Conservation (phyloP, 2,329 filamentous ascomycete species). For the Teratosphaeria destructans region DNA sequence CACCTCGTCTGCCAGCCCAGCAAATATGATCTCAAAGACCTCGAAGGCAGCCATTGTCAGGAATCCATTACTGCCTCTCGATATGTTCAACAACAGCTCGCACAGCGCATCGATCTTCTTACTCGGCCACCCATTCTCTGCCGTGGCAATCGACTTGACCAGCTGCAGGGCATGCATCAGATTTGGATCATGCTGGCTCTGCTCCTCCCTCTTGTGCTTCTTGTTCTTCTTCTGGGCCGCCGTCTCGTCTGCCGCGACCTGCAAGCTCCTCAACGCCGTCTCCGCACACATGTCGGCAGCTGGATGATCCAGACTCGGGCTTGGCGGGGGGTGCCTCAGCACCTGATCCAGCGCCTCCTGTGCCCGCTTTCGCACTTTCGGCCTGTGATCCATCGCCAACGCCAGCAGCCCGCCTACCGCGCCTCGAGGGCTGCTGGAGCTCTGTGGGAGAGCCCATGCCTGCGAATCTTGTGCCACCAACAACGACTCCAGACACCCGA, state of each 20-base stretch:
- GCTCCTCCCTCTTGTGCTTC: slow-evolving; percentile 43
- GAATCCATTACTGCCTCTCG: slow-evolving; percentile 83
- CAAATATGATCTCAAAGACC: slow-evolving; percentile 94
- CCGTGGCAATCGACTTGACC: slow-evolving; percentile 77
- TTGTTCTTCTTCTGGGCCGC: slow-evolving; percentile 58
- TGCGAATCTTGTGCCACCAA: slow-evolving; percentile 77
- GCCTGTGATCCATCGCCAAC: slow-evolving; percentile 74
- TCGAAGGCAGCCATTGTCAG: slow-evolving; percentile 95
- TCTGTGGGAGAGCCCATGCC: slow-evolving; percentile 78
- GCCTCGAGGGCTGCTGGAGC: slow-evolving; percentile 73
- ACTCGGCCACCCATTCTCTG: slow-evolving; percentile 89
- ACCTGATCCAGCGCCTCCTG: slow-evolving; percentile 81
- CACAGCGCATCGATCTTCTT: slow-evolving; percentile 89
- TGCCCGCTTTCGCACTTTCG: slow-evolving; percentile 88
- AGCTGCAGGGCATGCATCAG: slow-evolving; percentile 88
- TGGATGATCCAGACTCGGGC: slow-evolving; percentile 85
- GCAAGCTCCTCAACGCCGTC: slow-evolving; percentile 70
- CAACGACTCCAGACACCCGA: slow-evolving; percentile 88
- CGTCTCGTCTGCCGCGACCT: slow-evolving; percentile 61
- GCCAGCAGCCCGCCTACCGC: slow-evolving; percentile 79
- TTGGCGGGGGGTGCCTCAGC: slow-evolving; percentile 75
- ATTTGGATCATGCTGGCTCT: slow-evolving; percentile 55
- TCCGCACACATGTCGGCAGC: slow-evolving; percentile 95
- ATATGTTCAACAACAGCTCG: slow-evolving; percentile 79
- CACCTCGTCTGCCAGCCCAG: slow-evolving; percentile 76